phyloP scores from a whole-genome alignment of 176 grass and related monocot species.

The Pharus latifolius region DNA sequence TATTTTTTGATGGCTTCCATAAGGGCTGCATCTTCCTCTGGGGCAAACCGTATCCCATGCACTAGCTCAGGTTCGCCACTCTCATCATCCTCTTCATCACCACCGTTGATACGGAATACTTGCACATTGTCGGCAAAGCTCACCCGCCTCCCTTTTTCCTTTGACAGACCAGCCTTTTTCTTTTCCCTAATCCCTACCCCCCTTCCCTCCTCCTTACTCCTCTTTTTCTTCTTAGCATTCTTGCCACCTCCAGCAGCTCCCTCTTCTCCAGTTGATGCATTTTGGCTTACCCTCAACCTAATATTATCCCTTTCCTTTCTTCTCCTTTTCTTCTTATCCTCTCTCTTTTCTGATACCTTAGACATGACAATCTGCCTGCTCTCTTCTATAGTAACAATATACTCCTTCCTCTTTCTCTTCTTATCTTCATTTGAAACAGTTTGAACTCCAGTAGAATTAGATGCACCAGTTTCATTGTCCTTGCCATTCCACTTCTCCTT shows the following conservation, averaged over 20 bases:
- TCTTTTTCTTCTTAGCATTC: constrained; percentile 16
- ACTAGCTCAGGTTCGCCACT: constrained; percentile 11
- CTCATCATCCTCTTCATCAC: not conserved
- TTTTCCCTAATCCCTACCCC: constrained; percentile 14
- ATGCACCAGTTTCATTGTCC: not conserved
- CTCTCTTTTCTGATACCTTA: not conserved
- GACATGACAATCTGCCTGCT: not conserved
- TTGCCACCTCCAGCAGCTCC: constrained; percentile 2
- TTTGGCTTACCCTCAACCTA: not conserved
- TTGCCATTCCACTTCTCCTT: constrained; percentile 7
- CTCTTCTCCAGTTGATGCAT: not conserved
- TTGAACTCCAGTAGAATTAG: not conserved
- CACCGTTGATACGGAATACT: constrained; percentile 28
- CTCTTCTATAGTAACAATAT: not conserved
- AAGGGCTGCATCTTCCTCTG: constrained; percentile 48
- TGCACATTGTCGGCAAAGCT: constrained; percentile 52
- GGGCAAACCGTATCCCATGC: constrained; percentile 45
- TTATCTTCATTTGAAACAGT: not conserved
- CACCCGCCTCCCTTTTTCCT: constrained; percentile 34
- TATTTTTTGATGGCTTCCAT: constrained; percentile 42
- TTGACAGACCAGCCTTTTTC: constrained; percentile 19
- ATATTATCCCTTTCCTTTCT: constrained; percentile 12
- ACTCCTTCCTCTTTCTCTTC: constrained; percentile 22
- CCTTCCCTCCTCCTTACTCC: constrained; percentile 19
- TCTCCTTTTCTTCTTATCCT: constrained; percentile 19